These are phyloP conservation scores for Lachnellula suecica DNA, from an alignment of 2,329 filamentous ascomycete genomes.

Conservation along the genomic window DNA sequence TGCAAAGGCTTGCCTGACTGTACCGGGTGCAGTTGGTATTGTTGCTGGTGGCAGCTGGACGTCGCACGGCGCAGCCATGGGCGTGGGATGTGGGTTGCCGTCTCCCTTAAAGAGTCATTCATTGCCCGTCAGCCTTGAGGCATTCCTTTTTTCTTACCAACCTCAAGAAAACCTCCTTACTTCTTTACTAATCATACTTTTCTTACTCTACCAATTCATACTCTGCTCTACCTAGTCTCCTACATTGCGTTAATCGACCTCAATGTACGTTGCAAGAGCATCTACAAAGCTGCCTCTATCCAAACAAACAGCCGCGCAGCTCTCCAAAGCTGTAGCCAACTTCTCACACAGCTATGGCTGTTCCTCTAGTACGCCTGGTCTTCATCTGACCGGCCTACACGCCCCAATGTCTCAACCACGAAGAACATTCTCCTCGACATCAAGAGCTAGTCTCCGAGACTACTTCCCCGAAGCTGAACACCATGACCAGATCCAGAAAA, in stretches of 20 bases:
- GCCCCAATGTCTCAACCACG: constrained; percentile 11
- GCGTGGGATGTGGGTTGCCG: no score
- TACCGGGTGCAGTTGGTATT: no score
- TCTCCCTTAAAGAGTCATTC: no score
- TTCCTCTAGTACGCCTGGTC: constrained; percentile 11
- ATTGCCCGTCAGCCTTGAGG: not conserved
- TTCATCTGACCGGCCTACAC: constrained; percentile 12
- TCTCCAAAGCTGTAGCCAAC: constrained; percentile 26
- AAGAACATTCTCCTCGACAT: constrained; percentile 29
- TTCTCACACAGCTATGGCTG: constrained; percentile 23
- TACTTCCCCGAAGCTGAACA: constrained; percentile 33
- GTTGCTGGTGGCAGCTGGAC: no score
- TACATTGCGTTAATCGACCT: constrained; percentile 11
- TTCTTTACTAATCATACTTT: constrained; percentile 3
- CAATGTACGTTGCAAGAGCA: constrained; percentile 29
- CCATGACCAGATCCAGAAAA: constrained; percentile 50
- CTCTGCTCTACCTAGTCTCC: not conserved
- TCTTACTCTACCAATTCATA: not conserved
- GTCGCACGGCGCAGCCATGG: no score
- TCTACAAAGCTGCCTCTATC: constrained; percentile 25
- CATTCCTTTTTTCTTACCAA: not conserved
- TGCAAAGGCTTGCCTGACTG: no score
- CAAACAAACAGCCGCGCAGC: constrained; percentile 24
- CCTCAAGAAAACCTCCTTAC: constrained; percentile 2
- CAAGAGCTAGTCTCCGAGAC: constrained; percentile 26